Conservation (phyloP, 345 rosid species). For the Arabidopsis thaliana region DNA sequence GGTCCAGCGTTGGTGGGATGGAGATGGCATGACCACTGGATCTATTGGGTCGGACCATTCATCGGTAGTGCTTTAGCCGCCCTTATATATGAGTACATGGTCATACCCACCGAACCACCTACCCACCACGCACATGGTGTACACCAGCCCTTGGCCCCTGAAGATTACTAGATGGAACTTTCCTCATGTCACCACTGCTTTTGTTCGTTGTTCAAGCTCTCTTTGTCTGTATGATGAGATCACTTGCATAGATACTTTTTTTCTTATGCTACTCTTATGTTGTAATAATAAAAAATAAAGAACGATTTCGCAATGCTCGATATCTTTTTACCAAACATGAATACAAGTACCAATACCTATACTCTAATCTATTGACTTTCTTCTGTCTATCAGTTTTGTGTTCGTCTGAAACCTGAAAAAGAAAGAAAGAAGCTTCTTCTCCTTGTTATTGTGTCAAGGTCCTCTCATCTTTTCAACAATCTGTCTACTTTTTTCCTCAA, state of each 20-base stretch:
- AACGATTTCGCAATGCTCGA: not conserved
- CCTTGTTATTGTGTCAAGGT: constrained; percentile 28
- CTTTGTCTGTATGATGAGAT: constrained; percentile 26
- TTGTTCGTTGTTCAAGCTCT: constrained; percentile 20
- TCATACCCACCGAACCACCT: constrained; percentile 58
- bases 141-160: constrained; percentile 77
- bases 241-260: constrained; percentile 31
- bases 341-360: constrained; percentile 23
- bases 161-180: constrained; percentile 59
- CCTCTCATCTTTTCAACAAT: constrained; percentile 92
- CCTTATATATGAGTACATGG: constrained; percentile 58
- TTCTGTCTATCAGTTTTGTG: not conserved
- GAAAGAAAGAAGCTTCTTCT: not conserved
- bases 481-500: constrained; percentile 78
- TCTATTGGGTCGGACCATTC: constrained; percentile 50
- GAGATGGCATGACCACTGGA: constrained; percentile 52
- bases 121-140: constrained; percentile 42
- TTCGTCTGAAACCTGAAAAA: constrained; percentile 16
- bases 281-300: constrained; percentile 40
- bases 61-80: constrained; percentile 46
- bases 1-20: constrained; percentile 54
- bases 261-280: constrained; percentile 26
- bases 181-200: not conserved
- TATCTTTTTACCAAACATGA: constrained; percentile 23
- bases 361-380: constrained; percentile 22